phyloP scores from a whole-genome alignment of 768 basidiomycete genomes.

The Lactarius tabidus region DNA sequence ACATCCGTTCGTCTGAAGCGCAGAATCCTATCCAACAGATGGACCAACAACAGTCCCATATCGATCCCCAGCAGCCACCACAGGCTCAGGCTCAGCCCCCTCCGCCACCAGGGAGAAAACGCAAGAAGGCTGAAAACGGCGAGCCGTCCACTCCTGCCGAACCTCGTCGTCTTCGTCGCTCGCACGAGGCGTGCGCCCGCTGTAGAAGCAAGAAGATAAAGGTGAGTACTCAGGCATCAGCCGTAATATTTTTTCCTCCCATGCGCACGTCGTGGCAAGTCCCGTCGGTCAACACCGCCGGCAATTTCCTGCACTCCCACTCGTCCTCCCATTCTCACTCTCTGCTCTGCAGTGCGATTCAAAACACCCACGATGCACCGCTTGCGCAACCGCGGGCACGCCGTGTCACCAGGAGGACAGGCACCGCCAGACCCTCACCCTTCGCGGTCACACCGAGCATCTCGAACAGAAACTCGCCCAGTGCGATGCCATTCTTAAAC shows the following conservation, averaged over 20 bases:
- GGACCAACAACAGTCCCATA: slow-evolving; percentile 43
- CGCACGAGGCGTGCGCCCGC: slow-evolving; percentile 88
- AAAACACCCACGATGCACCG: slow-evolving; percentile 82
- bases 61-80: slow-evolving; percentile 48
- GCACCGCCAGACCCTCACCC: slow-evolving; percentile 82
- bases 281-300: slow-evolving; percentile 63
- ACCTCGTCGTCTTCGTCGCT: slow-evolving; percentile 77
- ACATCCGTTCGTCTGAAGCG: slow-evolving; percentile 45
- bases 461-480: slow-evolving; percentile 77
- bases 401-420: slow-evolving; percentile 85
- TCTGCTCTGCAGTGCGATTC: slow-evolving; percentile 71
- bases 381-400: slow-evolving; percentile 76
- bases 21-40: slow-evolving; percentile 62
- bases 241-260: slow-evolving; percentile 24
- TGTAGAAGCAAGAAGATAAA: slow-evolving; percentile 97
- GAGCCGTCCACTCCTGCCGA: slow-evolving; percentile 58
- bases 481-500: slow-evolving; percentile 75
- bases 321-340: slow-evolving; percentile 34
- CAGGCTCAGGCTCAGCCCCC: slow-evolving; percentile 36
- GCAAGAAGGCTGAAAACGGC: slow-evolving; percentile 60
- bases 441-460: slow-evolving; percentile 77
- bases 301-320: slow-evolving; percentile 68
- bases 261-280: slow-evolving; percentile 32
- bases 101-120: slow-evolving; percentile 38
- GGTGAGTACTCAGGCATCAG: slow-evolving; percentile 56